These are phyloP conservation scores for Epicoccum nigrum DNA, from an alignment of 2,329 filamentous ascomycete genomes.

Conservation along the genomic window DNA sequence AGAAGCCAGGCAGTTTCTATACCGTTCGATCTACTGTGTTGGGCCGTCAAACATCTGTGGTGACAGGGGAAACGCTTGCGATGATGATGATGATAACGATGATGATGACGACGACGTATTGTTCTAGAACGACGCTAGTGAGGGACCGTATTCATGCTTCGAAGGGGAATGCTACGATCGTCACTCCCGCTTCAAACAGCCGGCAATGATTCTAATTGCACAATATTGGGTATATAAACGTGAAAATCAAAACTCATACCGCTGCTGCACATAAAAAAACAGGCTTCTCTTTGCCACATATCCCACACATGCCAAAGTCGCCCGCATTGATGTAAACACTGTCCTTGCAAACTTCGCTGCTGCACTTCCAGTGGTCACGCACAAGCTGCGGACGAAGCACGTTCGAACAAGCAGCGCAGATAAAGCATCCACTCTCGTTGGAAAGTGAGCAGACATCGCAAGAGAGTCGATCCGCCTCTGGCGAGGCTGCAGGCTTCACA, in stretches of 20 bases:
- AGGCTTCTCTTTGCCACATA: slow-evolving; percentile 60
- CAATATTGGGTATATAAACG: background rate
- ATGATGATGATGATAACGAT: slow-evolving; percentile 6
- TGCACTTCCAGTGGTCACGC: slow-evolving; percentile 68
- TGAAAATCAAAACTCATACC: background rate
- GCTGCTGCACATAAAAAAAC: background rate
- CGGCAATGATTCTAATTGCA: background rate
- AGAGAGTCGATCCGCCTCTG: slow-evolving; percentile 6
- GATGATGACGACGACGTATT: background rate
- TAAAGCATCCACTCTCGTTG: slow-evolving; percentile 62
- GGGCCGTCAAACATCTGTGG: background rate
- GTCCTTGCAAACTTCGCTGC: slow-evolving; percentile 59
- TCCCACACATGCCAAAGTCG: slow-evolving; percentile 72
- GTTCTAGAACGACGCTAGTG: slow-evolving; percentile 3
- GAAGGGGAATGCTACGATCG: background rate
- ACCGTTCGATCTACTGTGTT: too few relatives aligned
- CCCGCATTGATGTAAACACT: slow-evolving; percentile 70
- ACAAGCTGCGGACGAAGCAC: slow-evolving; percentile 65
- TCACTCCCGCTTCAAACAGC: background rate
- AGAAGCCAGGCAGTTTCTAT: too few relatives aligned
- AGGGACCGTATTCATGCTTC: background rate
- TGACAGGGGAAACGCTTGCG: background rate
- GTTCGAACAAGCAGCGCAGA: slow-evolving; percentile 73
- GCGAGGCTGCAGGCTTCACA: slow-evolving; percentile 1
- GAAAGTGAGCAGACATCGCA: slow-evolving; percentile 73